phyloP scores from a whole-genome alignment of 2,329 filamentous ascomycete genomes.

The Fusarium hostae region DNA sequence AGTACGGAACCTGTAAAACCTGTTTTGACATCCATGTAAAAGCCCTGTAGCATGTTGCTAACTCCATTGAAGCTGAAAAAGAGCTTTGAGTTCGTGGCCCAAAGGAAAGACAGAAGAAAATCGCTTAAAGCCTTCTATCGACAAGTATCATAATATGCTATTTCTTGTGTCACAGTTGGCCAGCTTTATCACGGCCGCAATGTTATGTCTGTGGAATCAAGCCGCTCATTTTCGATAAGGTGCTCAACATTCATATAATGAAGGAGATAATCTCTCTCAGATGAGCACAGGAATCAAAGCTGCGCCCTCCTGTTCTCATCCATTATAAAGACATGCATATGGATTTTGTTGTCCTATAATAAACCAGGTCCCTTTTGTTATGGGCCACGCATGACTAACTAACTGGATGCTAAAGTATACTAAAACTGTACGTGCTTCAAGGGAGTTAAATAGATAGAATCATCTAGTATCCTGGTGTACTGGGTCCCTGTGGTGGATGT shows the following conservation, averaged over 20 bases:
- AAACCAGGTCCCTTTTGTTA: not conserved
- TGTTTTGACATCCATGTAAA: not conserved
- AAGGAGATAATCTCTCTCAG: not conserved
- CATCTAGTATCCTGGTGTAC: not conserved
- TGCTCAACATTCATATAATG: not conserved
- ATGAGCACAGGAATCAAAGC: not conserved
- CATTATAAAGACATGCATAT: not conserved
- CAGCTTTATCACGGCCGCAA: not conserved
- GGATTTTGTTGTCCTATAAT: not conserved
- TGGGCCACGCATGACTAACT: not conserved
- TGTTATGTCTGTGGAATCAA: not conserved
- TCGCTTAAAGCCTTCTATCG: not conserved
- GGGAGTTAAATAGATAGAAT: not conserved
- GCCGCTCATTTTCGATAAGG: not conserved
- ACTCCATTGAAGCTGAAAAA: not conserved
- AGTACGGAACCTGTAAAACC: not conserved
- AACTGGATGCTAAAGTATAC: not conserved
- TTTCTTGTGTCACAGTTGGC: not conserved
- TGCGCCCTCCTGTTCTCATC: not conserved
- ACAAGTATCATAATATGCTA: not conserved
- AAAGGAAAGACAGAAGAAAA: not conserved
- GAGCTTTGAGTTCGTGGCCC: not conserved
- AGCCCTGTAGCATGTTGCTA: not conserved
- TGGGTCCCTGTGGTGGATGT: constrained; percentile 18
- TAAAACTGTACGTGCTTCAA: too few relatives aligned